Conservation (phyloP, 2,329 filamentous ascomycete species). For the Arthrocladium fulminans region DNA sequence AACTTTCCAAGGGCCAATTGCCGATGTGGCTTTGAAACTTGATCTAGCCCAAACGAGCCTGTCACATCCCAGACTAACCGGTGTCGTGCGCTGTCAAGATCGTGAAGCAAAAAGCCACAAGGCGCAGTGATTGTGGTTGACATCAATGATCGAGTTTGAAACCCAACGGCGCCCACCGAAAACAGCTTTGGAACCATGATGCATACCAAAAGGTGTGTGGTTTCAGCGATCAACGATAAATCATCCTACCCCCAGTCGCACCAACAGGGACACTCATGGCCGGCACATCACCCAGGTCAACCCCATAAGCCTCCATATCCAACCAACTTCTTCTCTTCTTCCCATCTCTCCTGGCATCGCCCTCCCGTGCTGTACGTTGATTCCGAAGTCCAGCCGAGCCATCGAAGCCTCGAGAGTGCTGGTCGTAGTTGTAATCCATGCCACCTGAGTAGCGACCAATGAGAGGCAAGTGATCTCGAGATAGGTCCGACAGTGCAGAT, state of each 20-base stretch:
- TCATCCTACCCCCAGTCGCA: slow-evolving; percentile 1
- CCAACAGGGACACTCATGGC: slow-evolving; percentile 11
- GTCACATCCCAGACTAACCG: too few relatives aligned
- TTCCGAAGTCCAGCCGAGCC: slow-evolving; percentile 30
- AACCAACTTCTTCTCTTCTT: slow-evolving; percentile 14
- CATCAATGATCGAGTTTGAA: background rate
- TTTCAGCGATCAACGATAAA: slow-evolving; percentile 11
- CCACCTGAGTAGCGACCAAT: slow-evolving; percentile 31
- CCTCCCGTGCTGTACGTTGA: slow-evolving; percentile 10
- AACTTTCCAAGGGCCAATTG: too few relatives aligned
- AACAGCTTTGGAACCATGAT: background rate
- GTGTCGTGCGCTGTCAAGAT: too few relatives aligned
- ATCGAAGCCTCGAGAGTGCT: slow-evolving; percentile 25
- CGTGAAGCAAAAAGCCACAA: background rate
- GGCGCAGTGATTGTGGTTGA: background rate
- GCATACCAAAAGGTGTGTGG: background rate
- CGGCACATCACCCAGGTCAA: slow-evolving; percentile 24
- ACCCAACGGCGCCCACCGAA: background rate
- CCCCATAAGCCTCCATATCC: slow-evolving; percentile 19
- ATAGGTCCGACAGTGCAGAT: background rate
- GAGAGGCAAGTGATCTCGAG: slow-evolving; percentile 10
- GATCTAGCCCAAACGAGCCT: too few relatives aligned
- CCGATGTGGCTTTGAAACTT: too few relatives aligned
- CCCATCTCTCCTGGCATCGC: background rate
- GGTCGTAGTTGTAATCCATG: slow-evolving; percentile 29